Conservation (phyloP, 1,284 basidiomycete species). For the Baeospora myosura region DNA sequence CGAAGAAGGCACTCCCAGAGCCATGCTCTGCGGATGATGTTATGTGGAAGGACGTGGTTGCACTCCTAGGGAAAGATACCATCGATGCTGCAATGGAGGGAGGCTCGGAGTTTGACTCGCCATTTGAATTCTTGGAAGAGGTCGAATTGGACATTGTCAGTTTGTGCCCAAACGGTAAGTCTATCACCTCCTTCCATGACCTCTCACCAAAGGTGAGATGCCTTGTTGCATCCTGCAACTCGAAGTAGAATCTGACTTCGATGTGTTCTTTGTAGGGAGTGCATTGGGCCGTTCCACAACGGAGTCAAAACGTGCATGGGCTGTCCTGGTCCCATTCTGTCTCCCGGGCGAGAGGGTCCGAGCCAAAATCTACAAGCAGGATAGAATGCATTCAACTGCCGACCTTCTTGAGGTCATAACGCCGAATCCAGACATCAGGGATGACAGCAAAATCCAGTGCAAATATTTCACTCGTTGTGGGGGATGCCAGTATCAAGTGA, state of each 20-base stretch:
- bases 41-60: conserved; percentile 62
- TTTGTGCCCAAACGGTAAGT: conserved; percentile 61
- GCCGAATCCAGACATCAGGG: conserved; percentile 60
- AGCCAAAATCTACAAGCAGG: conserved; percentile 61
- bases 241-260: too few relatives aligned
- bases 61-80: conserved; percentile 56
- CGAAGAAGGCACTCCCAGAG: conserved; percentile 38
- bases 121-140: conserved; percentile 54
- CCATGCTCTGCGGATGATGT: conserved; percentile 71
- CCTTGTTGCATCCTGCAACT: too few relatives aligned
- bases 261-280: too few relatives aligned
- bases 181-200: conserved; percentile 4
- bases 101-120: conserved; percentile 48
- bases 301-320: conserved; percentile 55
- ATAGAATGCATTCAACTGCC: conserved; percentile 65
- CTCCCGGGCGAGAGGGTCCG: conserved; percentile 77
- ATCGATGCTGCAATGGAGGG: conserved; percentile 44
- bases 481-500: conserved; percentile 73
- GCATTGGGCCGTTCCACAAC: too few relatives aligned
- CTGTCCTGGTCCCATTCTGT: conserved; percentile 74
- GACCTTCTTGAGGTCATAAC: conserved; percentile 68
- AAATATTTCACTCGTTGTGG: conserved; percentile 82
- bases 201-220: conserved; percentile 2
- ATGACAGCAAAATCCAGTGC: conserved; percentile 63
- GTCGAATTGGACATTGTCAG: conserved; percentile 60